A percentile compares a stretch with the other conserved stretches of the same genome.
Conservation (phyloP, 164 flowering plant genomes). For the Dillenia turbinata region DNA sequence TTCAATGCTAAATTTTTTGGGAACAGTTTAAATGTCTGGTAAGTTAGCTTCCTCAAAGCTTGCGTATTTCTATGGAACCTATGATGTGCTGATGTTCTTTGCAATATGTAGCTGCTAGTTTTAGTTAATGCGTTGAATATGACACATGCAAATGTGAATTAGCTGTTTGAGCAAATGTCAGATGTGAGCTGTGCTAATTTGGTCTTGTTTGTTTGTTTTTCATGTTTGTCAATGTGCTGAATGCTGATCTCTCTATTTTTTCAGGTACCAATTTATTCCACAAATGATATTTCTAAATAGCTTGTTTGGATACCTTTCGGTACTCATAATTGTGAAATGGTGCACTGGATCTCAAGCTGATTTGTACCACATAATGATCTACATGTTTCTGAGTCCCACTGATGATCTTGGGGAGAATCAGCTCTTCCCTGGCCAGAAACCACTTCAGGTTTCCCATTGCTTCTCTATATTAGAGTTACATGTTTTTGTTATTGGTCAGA, state of each 20-base stretch:
- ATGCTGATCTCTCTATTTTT: conserved; percentile 8
- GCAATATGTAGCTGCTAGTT: too few species aligned
- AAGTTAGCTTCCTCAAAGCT: conserved; percentile 12
- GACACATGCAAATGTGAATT: not conserved
- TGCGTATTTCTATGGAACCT: too few species aligned
- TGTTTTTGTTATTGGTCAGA: not conserved
- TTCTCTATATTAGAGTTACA: not conserved
- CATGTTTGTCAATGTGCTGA: not conserved
- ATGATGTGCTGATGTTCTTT: too few species aligned
- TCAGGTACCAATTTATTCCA: conserved; percentile 96
- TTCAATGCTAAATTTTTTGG: conserved; percentile 75
- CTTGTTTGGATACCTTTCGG: conserved; percentile 89
- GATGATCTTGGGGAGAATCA: conserved; percentile 97
- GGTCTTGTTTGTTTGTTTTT: not conserved
- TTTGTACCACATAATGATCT: conserved; percentile 88
- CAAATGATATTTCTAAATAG: conserved; percentile 89
- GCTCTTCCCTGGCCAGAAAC: conserved; percentile 85
- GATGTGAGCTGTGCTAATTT: not conserved
- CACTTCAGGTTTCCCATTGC: conserved; percentile 54
- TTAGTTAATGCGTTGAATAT: too few species aligned
- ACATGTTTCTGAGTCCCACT: conserved; percentile 97
- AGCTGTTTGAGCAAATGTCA: not conserved
- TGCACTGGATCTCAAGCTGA: conserved; percentile 94
- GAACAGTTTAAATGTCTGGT: conserved; percentile 74
- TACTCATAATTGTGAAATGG: conserved; percentile 88